Conservation (phyloP, 2,329 filamentous ascomycete genomes). For the Endoconidiophora laricicola region DNA sequence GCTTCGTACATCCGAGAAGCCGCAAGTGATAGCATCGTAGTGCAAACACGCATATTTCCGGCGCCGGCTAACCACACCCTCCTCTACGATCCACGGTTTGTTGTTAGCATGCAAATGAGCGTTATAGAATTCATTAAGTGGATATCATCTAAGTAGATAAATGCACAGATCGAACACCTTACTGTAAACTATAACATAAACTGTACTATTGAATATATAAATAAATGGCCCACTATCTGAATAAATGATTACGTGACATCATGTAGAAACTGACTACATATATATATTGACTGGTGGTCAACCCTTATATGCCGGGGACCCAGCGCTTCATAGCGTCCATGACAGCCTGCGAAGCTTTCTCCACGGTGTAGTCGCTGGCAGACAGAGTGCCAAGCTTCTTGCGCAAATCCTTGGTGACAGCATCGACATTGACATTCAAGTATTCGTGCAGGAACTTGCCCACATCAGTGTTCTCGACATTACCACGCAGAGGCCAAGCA, state of each 20-base stretch:
- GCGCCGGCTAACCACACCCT: constrained; percentile 68
- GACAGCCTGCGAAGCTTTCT: constrained; percentile 8
- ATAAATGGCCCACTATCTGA: not conserved
- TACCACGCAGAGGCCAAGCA: constrained; percentile 53
- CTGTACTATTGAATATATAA: not conserved
- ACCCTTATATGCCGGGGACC: constrained; percentile 6
- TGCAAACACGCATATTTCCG: constrained; percentile 57
- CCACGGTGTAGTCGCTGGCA: not conserved
- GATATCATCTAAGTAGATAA: too few relatives aligned
- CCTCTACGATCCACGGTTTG: constrained; percentile 66
- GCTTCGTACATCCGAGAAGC: constrained; percentile 16
- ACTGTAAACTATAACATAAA: not conserved
- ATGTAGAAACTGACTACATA: constrained; percentile 15
- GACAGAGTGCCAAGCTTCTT: constrained; percentile 25
- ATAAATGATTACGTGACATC: not conserved
- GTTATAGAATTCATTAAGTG: constrained; percentile 19
- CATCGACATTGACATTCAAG: constrained; percentile 61
- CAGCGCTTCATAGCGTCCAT: constrained; percentile 11
- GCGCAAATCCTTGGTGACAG: constrained; percentile 59
- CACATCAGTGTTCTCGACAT: constrained; percentile 89
- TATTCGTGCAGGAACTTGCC: constrained; percentile 68
- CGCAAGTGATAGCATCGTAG: constrained; percentile 25
- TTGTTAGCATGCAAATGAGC: constrained; percentile 52
- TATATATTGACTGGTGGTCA: not conserved
- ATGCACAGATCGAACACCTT: not conserved